These are phyloP conservation scores for Aureobasidium vineae DNA, from an alignment of 2,329 filamentous ascomycete species.

Conservation along the genomic window DNA sequence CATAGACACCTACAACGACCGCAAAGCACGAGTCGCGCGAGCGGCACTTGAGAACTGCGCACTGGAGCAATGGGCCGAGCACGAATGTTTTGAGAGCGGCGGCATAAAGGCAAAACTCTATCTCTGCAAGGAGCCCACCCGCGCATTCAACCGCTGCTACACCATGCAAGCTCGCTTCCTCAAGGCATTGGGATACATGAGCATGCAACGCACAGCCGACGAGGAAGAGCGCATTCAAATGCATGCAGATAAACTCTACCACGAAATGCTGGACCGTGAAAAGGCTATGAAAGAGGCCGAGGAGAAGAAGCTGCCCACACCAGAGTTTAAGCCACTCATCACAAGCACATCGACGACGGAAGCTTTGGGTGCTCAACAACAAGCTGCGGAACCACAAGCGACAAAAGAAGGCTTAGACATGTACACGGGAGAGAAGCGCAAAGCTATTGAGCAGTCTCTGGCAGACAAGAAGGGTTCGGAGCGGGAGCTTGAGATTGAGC, in stretches of 20 bases:
- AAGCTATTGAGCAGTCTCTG: conserved; percentile 36
- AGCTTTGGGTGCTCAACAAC: conserved; percentile 31
- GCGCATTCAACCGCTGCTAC: conserved; percentile 81
- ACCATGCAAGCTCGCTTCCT: conserved; percentile 87
- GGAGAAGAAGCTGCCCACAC: conserved; percentile 53
- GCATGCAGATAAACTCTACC: conserved; percentile 89
- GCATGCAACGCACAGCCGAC: conserved; percentile 60
- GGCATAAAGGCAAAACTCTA: conserved; percentile 66
- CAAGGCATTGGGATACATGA: conserved; percentile 84
- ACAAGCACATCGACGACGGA: conserved; percentile 33
- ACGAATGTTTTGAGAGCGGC: conserved; percentile 76
- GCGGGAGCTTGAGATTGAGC: conserved; percentile 61
- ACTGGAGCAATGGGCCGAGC: conserved; percentile 77
- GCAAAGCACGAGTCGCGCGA: conserved; percentile 71
- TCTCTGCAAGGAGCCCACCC: conserved; percentile 77
- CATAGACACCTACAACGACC: conserved; percentile 78
- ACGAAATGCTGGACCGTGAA: conserved; percentile 83
- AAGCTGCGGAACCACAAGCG: neutral
- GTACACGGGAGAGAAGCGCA: conserved; percentile 36
- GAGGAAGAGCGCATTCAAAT: conserved; percentile 86
- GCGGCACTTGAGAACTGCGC: conserved; percentile 93
- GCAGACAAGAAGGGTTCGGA: conserved; percentile 48
- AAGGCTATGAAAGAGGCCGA: conserved; percentile 67
- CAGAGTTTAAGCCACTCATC: conserved; percentile 60
- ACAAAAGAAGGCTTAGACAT: conserved; percentile 27